phyloP scores from a whole-genome alignment of 441 rosid genomes.

The California macrophylla region DNA sequence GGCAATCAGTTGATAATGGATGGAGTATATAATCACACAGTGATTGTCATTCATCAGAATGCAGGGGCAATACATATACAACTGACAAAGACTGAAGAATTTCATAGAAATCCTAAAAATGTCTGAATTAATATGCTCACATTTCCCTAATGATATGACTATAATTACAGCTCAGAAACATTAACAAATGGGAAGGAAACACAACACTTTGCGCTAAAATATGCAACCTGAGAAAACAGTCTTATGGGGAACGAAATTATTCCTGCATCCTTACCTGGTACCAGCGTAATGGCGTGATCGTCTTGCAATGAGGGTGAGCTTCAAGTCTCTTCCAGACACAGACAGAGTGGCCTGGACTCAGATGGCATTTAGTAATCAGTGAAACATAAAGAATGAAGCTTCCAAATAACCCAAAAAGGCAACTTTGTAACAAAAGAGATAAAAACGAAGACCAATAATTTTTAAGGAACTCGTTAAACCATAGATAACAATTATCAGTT shows the following conservation, averaged over 20 bases:
- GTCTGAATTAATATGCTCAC: not conserved
- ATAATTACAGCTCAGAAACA: conserved; percentile 8
- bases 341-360: conserved; percentile 52
- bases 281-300: conserved; percentile 99
- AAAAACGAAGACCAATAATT: not conserved
- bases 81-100: not conserved
- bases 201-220: not conserved
- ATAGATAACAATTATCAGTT: not conserved
- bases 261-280: conserved; percentile 69
- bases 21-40: not conserved
- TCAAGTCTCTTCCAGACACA: conserved; percentile 61
- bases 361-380: conserved; percentile 15
- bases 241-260: not conserved
- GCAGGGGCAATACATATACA: not conserved
- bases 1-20: not conserved
- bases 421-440: not conserved
- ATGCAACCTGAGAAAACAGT: not conserved
- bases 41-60: not conserved
- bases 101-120: not conserved
- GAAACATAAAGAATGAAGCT: conserved; percentile 14
- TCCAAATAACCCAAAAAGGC: conserved; percentile 1
- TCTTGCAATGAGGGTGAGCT: conserved; percentile 84
- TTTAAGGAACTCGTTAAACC: not conserved
- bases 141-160: not conserved
- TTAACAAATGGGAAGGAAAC: conserved; percentile 3